Base-by-base conservation (phyloP, 2,329 filamentous ascomycete genomes). In the Exophiala phaeomuriformis region DNA sequence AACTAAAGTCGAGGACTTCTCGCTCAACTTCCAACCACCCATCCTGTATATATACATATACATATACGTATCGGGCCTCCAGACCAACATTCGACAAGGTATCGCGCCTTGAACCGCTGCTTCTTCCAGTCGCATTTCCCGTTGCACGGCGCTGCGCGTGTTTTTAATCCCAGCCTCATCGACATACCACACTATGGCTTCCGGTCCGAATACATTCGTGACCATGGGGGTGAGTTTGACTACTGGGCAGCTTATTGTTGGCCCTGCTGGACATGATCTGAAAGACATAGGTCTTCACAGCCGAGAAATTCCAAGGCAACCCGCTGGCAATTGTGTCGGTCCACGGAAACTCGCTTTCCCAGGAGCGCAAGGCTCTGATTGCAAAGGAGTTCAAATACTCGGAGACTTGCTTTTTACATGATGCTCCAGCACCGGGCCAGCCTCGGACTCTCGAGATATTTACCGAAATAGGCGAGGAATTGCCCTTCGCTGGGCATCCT, bases 361-460 rank as follows among this genome's bases (percentile, higher is more conserved):
- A 79, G 61, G 65, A 69, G 1, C 73, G 76, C 63, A 84, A 84
- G 64, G 79, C 82, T 63, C 64, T 68, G 57, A 77, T 84, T 56
- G 80, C 81, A 41, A 71, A 73, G 52, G 82, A 85, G 67, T 84
- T 84, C 70, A 82, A 81, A 67, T 77, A 81, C 62, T 81, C 78
- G 47, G 81, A 83, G 66, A 84, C 81, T 0, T 78, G 82, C 44
- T 84, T 84, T 63, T 67, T 84, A 33, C 78, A 84, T 67, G 74
- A 77, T 43, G 55, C 64, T 5, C 49, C 58, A 30, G 67, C 70
- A 45, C 57, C 64, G 27, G 64, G 66, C 50, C 63, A 69, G 55
- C 64, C 69, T 19, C 67, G 76, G 41, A 68, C 68, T 49, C 73
- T 83, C 59, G 78, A 83, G 66, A 84, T 85, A 61, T 84, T 83